These are phyloP conservation scores for Stipa capillata DNA, from an alignment of 176 grass and related monocot genomes.

Conservation along the genomic window DNA sequence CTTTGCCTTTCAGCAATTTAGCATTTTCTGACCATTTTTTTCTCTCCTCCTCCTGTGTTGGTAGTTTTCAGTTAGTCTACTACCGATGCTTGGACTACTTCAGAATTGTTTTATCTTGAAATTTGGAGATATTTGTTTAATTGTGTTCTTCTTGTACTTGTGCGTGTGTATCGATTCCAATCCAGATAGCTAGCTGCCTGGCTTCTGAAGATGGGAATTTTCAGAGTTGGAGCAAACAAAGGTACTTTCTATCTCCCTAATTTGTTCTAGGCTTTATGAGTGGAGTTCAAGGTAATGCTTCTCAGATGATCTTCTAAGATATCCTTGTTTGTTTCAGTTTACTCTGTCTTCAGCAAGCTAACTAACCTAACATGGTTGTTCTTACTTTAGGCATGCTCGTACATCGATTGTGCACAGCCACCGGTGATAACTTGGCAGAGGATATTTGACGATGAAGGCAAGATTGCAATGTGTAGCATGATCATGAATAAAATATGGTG, in stretches of 20 bases:
- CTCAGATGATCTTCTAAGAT: background rate
- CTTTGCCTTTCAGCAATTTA: no score
- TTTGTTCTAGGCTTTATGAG: background rate
- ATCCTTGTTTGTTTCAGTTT: background rate
- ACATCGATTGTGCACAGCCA: slow-evolving; percentile 7
- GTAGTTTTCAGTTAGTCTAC: no score
- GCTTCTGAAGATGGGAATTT: slow-evolving; percentile 23
- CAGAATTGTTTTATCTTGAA: background rate
- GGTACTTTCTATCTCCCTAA: slow-evolving; percentile 1
- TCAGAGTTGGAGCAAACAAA: background rate
- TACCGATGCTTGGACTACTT: background rate
- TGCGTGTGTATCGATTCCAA: background rate
- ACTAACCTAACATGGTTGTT: background rate
- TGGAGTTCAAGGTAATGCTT: background rate
- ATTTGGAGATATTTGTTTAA: no score
- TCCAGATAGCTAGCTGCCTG: background rate
- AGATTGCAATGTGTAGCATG: slow-evolving; percentile 29
- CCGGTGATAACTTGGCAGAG: slow-evolving; percentile 46
- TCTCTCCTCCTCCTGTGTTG: no score
- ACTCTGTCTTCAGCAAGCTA: background rate
- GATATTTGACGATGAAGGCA: slow-evolving; percentile 47
- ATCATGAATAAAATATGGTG: slow-evolving; percentile 30
- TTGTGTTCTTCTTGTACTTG: background rate
- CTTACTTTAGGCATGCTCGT: slow-evolving; percentile 4
- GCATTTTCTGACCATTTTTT: no score